Base-by-base conservation (phyloP, 2,329 filamentous ascomycete species). In the Trichothecium sympodiale region DNA sequence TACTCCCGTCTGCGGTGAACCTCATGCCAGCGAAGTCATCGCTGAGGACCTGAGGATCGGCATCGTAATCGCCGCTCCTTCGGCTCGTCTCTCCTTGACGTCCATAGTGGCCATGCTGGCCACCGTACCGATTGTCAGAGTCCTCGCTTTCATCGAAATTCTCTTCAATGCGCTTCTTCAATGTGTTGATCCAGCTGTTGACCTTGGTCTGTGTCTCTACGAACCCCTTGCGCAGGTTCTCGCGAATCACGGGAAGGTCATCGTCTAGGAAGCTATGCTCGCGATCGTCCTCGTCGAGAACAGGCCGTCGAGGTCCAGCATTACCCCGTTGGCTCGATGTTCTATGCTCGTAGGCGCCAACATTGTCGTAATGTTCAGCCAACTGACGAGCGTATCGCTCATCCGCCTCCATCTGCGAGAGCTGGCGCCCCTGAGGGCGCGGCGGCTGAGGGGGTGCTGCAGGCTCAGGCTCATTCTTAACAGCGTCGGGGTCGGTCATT, bases 181-280 rank as follows among this genome's bases (percentile, higher is more conserved):
- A 67, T 43, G 78, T 87, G 34, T 75, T 83, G 49, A 98, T 86
- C 88, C 89, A 96, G 34, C 76, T 74, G 62, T 94, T 96, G 49
- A 98, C 83, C 53, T 84, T 93, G 37, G 75, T 79, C 62, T 96
- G 91, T 2, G 91, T 96, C 53, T 98, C 88, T 37, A 87, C 52
- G 61, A 98, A 98, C 4, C 91, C 91, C 62, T 96, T 93, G 54
- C 81, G 82, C 47, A 98, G 74, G 51, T 93, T 95, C 54, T 94
- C 86, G 46, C 80, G 80, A 53, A 98, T 95, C 34, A 89, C 78
- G 2, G 91, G 89, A 12, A 98, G 73, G 47, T 98, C 91, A 50
- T 98, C 91, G 49, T 98, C 91, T 47, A 96, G 76, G 59, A 98
- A 98, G 64, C 77, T 95, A 51, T 82, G 82, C 49, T 94, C 86